Evolutionary conservation across 2,329 filamentous ascomycete genomes (phyloP), one percentile per base, ranked within the genome.

Genomic region (Calycina herbarum): DNA sequence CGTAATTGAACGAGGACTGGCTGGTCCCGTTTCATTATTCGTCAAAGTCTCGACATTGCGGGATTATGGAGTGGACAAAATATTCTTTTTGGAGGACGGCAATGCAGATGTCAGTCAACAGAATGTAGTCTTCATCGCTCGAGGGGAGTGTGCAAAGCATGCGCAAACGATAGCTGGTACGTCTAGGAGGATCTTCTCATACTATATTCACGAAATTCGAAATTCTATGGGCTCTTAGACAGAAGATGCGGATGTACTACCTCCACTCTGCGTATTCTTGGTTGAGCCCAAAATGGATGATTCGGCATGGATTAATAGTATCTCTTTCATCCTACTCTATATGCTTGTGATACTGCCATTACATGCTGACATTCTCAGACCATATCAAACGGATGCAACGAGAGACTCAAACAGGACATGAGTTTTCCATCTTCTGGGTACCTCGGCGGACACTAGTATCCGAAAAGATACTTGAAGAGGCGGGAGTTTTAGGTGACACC

Each of bases 51-150:
- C 94, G 27, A 94, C 92, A 10, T 85, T 97, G 17, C 93, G 98
- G 76, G 95, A 99, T 75, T 97, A 98, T 81, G 96, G 96, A 35
- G 94, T 99, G 72, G 94, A 98, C 79, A 96, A 96, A 78, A 92
- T 97, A 71, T 99, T 98, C 82, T 90, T 97, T 75, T 83, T 99
- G 58, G 95, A 99, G 79, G 98, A 97, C 79, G 87, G 90, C 75
- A 98, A 99, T 79, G 89, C 93, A 78, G 94, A 98, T 79, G 91
- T 93, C 20, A 96, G 90, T 75, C 95, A 98, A 80, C 89, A 92
- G 75, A 99, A 97, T 83, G 88, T 99, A 69, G 86, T 99, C 71
- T 99, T 98, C 80, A 86, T 99, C 72, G 91, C 93, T 20, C 86
- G 94, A 74, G 94, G 93, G 68, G 95, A 98, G 80, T 94, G 92